Conservation (phyloP, 2,329 filamentous ascomycete species). For the Fusarium falciforme region DNA sequence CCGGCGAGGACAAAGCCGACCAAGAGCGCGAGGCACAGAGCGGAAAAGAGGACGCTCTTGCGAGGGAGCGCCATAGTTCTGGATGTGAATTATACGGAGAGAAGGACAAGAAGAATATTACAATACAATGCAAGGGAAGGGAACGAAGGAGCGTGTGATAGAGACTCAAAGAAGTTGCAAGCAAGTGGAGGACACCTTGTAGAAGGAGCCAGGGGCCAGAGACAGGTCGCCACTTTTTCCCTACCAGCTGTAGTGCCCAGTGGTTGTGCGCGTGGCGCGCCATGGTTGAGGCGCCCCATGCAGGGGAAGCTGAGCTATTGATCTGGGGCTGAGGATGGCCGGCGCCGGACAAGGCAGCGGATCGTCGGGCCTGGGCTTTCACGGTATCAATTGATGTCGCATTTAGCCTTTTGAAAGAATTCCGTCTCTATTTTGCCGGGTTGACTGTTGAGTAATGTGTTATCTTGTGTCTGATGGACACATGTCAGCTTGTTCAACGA, state of each 20-base stretch:
- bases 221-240: neutral
- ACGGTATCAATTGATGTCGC: neutral
- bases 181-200: neutral
- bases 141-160: neutral
- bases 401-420: neutral
- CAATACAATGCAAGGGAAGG: neutral
- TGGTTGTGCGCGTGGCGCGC: neutral
- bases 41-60: conserved; percentile 37
- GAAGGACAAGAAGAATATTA: neutral
- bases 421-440: neutral
- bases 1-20: conserved; percentile 42
- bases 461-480: neutral
- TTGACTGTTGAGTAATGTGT: neutral
- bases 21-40: conserved; percentile 46
- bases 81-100: neutral
- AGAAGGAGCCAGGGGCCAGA: neutral
- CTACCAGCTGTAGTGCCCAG: neutral
- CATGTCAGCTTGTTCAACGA: neutral
- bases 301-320: conserved; percentile 1
- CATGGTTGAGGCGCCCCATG: neutral
- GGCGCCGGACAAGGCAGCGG: conserved; percentile 4
- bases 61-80: conserved; percentile 37
- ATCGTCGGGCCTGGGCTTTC: neutral
- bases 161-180: no score
- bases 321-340: neutral